These are phyloP conservation scores for Paramecium biaurelia DNA, from an alignment of 73 alveolate species.

Conservation along the genomic window DNA sequence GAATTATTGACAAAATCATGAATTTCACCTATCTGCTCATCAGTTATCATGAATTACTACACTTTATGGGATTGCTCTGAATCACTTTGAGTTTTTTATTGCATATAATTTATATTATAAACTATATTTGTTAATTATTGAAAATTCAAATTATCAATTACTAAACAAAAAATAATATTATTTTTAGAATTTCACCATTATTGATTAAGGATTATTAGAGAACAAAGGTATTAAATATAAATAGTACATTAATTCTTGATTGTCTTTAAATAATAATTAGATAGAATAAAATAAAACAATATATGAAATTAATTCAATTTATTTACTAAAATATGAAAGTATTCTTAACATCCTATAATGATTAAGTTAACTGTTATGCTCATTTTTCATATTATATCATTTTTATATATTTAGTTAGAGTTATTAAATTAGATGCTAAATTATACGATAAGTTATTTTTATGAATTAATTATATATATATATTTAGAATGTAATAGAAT, in stretches of 20 bases:
- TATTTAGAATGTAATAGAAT: neutral
- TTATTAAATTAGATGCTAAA: neutral
- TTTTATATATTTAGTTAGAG: neutral
- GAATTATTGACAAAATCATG: constrained; percentile 44
- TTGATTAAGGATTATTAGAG: neutral
- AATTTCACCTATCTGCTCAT: constrained; percentile 28
- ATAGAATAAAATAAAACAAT: too few species aligned
- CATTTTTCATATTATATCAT: neutral
- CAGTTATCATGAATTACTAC: neutral
- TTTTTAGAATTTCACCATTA: neutral
- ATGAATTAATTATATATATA: too few species aligned
- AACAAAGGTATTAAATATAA: too few species aligned
- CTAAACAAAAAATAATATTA: neutral
- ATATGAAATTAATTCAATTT: too few species aligned
- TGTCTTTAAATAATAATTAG: too few species aligned
- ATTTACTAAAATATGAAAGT: too few species aligned
- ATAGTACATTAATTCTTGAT: too few species aligned
- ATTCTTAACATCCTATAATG: too few species aligned
- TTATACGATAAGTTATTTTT: neutral
- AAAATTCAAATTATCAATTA: neutral
- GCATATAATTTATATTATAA: neutral
- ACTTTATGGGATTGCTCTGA: neutral
- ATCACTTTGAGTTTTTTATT: neutral
- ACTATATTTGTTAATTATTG: neutral
- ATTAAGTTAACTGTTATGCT: neutral